Evolutionary conservation across 2,329 filamentous ascomycete genomes (phyloP).

Genomic region (Macrophomina tecta): DNA sequence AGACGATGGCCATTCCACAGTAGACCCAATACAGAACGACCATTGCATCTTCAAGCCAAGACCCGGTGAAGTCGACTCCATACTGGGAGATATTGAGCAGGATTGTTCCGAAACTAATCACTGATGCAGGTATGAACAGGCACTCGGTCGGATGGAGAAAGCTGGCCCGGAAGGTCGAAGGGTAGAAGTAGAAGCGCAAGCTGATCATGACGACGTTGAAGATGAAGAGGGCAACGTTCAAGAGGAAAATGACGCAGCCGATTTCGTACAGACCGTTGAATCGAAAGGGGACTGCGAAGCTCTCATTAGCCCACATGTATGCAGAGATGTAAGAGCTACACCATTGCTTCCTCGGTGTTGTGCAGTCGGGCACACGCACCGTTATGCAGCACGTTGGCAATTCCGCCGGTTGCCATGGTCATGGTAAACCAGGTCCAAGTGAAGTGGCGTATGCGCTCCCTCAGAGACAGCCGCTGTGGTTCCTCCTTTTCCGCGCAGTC

Average conservation of each 20-base stretch:
- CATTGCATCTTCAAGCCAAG: conserved; percentile 63
- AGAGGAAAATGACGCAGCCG: conserved; percentile 56
- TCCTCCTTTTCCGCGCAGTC: not conserved
- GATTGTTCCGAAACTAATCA: conserved; percentile 69
- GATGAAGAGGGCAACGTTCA: conserved; percentile 67
- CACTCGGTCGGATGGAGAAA: conserved; percentile 80
- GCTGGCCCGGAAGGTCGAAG: conserved; percentile 72
- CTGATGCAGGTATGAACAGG: conserved; percentile 74
- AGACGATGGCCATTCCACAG: conserved; percentile 67
- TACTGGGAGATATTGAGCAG: conserved; percentile 77
- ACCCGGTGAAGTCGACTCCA: conserved; percentile 60
- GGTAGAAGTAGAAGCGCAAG: conserved; percentile 71
- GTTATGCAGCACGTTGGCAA: conserved; percentile 64
- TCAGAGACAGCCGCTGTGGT: conserved; percentile 50
- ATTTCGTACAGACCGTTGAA: conserved; percentile 54
- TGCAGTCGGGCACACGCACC: conserved; percentile 50
- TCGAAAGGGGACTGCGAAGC: conserved; percentile 45
- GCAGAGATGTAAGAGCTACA: not conserved
- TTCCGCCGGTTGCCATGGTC: conserved; percentile 67
- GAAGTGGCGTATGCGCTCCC: conserved; percentile 64
- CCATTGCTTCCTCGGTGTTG: not conserved
- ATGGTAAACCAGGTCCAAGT: conserved; percentile 83
- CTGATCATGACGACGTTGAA: conserved; percentile 72
- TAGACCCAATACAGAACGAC: conserved; percentile 78
- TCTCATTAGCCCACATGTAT: not conserved